These are phyloP conservation scores for Apostasia ramifera DNA, from an alignment of 106 monocot species.

Conservation along the genomic window DNA sequence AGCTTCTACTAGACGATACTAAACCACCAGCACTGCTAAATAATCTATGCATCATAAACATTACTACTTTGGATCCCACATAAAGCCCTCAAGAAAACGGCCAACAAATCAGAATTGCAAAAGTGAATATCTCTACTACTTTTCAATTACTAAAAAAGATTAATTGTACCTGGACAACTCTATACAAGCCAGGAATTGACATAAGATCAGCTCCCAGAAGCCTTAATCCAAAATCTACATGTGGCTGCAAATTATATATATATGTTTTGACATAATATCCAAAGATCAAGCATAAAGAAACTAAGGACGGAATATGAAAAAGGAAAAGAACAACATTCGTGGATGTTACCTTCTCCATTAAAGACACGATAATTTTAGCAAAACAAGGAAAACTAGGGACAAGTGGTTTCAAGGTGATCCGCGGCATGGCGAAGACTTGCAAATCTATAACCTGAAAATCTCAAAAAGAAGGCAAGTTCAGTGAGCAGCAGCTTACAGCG, in stretches of 20 bases:
- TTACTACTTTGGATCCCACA: no score
- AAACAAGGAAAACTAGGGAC: slow-evolving; percentile 59
- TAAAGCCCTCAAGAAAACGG: no score
- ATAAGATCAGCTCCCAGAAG: slow-evolving; percentile 54
- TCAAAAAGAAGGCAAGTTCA: slow-evolving; percentile 1
- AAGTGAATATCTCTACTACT: no score
- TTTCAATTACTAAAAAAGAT: no score
- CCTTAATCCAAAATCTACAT: slow-evolving; percentile 60
- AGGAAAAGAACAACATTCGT: neutral
- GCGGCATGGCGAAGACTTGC: slow-evolving; percentile 49
- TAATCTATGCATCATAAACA: no score
- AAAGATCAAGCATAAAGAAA: neutral
- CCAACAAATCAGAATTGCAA: no score
- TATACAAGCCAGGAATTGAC: slow-evolving; percentile 50
- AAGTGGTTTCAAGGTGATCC: slow-evolving; percentile 49
- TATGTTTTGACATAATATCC: no score
- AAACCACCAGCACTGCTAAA: no score
- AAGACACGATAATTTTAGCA: slow-evolving; percentile 42
- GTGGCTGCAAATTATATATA: slow-evolving; percentile 27
- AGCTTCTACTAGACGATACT: no score
- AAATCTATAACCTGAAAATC: slow-evolving; percentile 44
- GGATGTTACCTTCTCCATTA: slow-evolving; percentile 48
- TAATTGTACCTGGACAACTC: slow-evolving; percentile 34
- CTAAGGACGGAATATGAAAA: neutral
- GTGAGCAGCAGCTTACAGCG: neutral